phyloP scores from a whole-genome alignment of 305 asterid genomes.

The Fraxinus greggii region DNA sequence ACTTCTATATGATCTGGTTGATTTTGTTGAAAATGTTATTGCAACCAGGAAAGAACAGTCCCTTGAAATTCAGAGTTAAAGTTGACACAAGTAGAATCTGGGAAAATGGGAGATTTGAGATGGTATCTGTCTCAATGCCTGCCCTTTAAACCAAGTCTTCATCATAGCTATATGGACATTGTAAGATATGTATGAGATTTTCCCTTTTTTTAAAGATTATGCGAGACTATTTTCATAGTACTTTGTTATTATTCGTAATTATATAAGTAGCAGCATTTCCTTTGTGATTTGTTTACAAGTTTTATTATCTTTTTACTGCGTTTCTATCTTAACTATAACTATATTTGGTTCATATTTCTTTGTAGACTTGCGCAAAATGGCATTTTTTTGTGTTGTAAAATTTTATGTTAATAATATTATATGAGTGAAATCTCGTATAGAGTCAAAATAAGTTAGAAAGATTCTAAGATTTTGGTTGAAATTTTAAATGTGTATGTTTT shows the following conservation, averaged over 20 bases:
- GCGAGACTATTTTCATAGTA: not conserved
- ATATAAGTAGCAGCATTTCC: not conserved
- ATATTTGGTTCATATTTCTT: not conserved
- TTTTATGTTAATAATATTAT: not conserved
- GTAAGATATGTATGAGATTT: not conserved
- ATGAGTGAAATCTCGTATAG: not conserved
- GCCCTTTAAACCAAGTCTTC: constrained; percentile 20
- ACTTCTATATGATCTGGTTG: constrained; percentile 55
- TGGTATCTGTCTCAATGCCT: constrained; percentile 53
- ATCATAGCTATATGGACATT: constrained; percentile 1
- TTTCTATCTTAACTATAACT: not conserved
- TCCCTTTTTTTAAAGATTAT: not conserved
- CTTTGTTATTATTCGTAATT: not conserved
- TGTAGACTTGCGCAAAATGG: not conserved
- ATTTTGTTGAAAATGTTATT: constrained; percentile 50
- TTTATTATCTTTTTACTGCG: not conserved
- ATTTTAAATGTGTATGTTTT: not conserved
- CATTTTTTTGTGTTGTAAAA: not conserved
- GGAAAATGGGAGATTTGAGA: constrained; percentile 61
- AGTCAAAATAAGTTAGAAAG: not conserved
- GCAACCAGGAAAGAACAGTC: constrained; percentile 54
- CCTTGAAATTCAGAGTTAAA: constrained; percentile 49
- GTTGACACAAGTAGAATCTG: constrained; percentile 45
- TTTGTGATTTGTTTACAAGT: not conserved
- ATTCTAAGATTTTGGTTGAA: not conserved